Conservation (phyloP, 345 rosid genomes). For the Kandelia obovata region DNA sequence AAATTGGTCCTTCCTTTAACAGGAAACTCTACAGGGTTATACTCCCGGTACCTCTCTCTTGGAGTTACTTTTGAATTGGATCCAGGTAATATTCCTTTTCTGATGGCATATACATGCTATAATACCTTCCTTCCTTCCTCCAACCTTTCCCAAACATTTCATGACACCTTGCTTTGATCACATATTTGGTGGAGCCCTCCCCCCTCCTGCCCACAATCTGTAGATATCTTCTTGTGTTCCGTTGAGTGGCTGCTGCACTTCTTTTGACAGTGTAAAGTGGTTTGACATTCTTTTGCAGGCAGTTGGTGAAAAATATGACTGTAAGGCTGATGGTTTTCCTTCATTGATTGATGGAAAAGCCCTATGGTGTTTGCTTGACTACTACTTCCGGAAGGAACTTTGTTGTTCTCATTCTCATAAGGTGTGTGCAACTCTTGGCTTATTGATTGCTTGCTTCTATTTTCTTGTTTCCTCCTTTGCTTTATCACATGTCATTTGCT, state of each 20-base stretch:
- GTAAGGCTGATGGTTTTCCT: constrained; percentile 43
- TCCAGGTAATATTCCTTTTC: constrained; percentile 45
- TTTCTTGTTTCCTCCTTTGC: constrained; percentile 7
- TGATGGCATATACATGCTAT: neutral
- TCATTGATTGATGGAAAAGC: constrained; percentile 84
- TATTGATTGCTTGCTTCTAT: neutral
- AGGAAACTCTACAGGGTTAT: constrained; percentile 33
- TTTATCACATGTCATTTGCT: constrained; percentile 16
- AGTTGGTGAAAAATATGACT: constrained; percentile 54
- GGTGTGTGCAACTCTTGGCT: constrained; percentile 26
- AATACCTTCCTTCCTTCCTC: neutral
- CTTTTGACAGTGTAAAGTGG: no score
- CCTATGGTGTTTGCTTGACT: constrained; percentile 93
- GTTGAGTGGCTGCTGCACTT: no score
- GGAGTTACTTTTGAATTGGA: constrained; percentile 75
- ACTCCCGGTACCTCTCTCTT: constrained; percentile 33
- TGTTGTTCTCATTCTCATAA: constrained; percentile 51
- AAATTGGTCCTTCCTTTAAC: constrained; percentile 10
- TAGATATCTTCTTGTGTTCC: no score
- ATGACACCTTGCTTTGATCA: neutral
- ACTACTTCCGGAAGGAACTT: constrained; percentile 77
- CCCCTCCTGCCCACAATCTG: neutral
- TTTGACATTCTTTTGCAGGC: constrained; percentile 42
- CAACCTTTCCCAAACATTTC: neutral
- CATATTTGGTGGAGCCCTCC: neutral